These are phyloP conservation scores for Dothistroma pini DNA, from an alignment of 2,329 filamentous ascomycete genomes.

Conservation along the genomic window DNA sequence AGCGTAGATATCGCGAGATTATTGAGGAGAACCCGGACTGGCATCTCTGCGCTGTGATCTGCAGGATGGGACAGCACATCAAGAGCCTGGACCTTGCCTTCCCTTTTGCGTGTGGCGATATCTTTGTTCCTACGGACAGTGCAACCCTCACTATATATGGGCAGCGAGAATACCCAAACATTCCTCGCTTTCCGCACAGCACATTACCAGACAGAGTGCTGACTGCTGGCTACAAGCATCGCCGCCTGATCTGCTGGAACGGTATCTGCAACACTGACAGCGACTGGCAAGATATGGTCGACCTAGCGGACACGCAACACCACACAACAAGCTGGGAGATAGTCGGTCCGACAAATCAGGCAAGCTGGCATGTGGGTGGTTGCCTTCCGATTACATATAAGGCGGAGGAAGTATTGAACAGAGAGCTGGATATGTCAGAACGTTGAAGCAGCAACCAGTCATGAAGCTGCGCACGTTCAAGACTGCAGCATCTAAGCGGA, in stretches of 20 bases:
- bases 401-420: constrained; percentile 13
- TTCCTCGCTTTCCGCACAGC: constrained; percentile 12
- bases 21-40: constrained; percentile 18
- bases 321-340: constrained; percentile 22
- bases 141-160: neutral
- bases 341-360: constrained; percentile 3
- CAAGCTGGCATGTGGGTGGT: constrained; percentile 22
- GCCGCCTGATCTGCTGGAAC: constrained; percentile 21
- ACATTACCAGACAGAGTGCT: constrained; percentile 18
- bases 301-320: constrained; percentile 10
- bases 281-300: constrained; percentile 19
- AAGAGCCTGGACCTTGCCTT: constrained; percentile 24
- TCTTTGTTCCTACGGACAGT: constrained; percentile 13
- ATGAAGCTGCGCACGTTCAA: too few relatives aligned
- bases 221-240: constrained; percentile 18
- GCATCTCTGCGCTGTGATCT: constrained; percentile 25
- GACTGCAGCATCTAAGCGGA: too few relatives aligned
- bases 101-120: constrained; percentile 21
- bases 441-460: neutral
- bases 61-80: constrained; percentile 16
- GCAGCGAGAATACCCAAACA: constrained; percentile 8
- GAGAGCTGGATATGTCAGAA: constrained; percentile 4
- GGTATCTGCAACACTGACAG: constrained; percentile 12
- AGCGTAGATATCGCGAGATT: constrained; percentile 5
- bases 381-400: constrained; percentile 14